Conservation (phyloP, 495 filamentous ascomycete species). For the Neurospora sp. region DNA sequence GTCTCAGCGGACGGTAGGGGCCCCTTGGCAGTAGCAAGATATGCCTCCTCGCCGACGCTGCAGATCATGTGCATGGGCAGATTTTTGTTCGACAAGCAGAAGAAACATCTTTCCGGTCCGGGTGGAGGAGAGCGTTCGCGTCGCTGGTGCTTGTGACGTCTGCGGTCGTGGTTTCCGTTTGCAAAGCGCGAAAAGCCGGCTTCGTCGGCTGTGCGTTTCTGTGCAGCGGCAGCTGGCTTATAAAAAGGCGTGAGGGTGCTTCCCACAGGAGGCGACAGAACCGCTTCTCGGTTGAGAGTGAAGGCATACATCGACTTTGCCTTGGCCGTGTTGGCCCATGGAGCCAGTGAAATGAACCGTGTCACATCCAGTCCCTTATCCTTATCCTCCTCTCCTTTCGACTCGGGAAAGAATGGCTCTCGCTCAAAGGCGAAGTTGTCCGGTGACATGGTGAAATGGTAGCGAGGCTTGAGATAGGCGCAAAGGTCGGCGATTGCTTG, state of each 20-base stretch:
- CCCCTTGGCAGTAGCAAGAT: slow-evolving; percentile 86
- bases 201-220: slow-evolving; percentile 52
- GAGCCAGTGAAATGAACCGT: slow-evolving; percentile 78
- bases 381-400: slow-evolving; percentile 12
- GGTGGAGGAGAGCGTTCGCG: slow-evolving; percentile 45
- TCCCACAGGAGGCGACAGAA: slow-evolving; percentile 49
- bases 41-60: slow-evolving; percentile 72
- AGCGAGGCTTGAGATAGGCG: slow-evolving; percentile 66
- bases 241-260: slow-evolving; percentile 62
- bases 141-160: slow-evolving; percentile 46
- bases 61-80: slow-evolving; percentile 80
- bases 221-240: slow-evolving; percentile 13
- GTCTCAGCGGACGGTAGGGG: slow-evolving; percentile 61
- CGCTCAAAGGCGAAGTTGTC: slow-evolving; percentile 66
- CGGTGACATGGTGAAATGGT: slow-evolving; percentile 70
- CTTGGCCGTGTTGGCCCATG: slow-evolving; percentile 60
- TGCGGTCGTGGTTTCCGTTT: slow-evolving; percentile 48
- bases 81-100: slow-evolving; percentile 79
- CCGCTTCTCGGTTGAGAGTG: slow-evolving; percentile 51
- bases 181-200: slow-evolving; percentile 56
- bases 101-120: slow-evolving; percentile 76
- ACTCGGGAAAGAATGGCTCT: slow-evolving; percentile 76
- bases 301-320: slow-evolving; percentile 91
- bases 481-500: slow-evolving; percentile 63
- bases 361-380: slow-evolving; percentile 51